Base-by-base conservation (phyloP, 495 filamentous ascomycete genomes). In the Schizothecium vesticola region DNA sequence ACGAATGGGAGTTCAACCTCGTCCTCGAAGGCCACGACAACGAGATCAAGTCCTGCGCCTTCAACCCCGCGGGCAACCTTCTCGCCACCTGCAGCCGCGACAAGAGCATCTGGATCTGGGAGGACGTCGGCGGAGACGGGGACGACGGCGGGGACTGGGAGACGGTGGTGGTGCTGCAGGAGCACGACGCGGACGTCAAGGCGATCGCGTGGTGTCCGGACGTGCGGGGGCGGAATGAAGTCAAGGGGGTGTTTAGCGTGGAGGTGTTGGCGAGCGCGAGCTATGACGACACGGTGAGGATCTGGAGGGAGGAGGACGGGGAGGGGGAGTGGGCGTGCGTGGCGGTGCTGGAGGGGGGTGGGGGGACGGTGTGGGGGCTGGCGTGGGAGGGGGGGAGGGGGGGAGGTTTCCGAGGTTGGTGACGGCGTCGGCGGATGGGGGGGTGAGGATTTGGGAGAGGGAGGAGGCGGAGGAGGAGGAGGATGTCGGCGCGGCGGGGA, bases 21-120 rank as follows among this genome's bases (percentile, higher is more conserved):
- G 88, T 97, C 0, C 84, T 99, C 0, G 94, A 97, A 70, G 95
- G 95, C 0, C 95, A 98, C 72, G 94, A 97, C 60, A 91, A 89
- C 64, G 95, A 99, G 77, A 89, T 99, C 72, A 99, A 99, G 75
- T 86, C 83, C 26, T 86, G 97, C 3, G 86, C 90, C 16, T 99
- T 92, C 86, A 90, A 87, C 3, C 86, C 92, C 0, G 89, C 88
- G 0, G 92, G 93, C 0, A 88, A 90, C 76, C 86, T 90, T 66
- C 86, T 99, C 4, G 95, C 95, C 7, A 97, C 94, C 0, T 98
- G 93, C 75, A 89, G 87, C 24, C 84, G 95, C 12, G 95, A 99
- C 77, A 97, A 97, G 80, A 90, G 87, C 24, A 91, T 99, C n/a
- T 99, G 95, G 95, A 90, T 99, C 61, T 99, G 95, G 95, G 95